Conservation (phyloP, 495 filamentous ascomycete genomes). For the Aspergillus conjunctus region DNA sequence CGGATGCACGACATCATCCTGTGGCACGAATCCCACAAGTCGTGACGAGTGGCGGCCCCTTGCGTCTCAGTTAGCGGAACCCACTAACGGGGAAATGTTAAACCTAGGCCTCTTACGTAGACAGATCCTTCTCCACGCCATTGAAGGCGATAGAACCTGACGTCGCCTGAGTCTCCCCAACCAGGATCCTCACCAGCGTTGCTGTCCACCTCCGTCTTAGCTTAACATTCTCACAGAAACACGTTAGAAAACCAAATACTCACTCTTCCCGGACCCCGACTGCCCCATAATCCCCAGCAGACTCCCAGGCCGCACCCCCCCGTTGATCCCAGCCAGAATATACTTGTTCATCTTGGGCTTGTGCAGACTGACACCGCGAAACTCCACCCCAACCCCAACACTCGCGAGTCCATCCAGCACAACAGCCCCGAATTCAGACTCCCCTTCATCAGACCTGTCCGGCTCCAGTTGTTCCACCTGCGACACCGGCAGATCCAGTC, state of each 20-base stretch:
- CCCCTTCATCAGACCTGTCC: too few species aligned
- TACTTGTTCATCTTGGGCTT: not conserved
- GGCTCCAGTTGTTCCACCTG: too few species aligned
- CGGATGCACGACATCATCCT: slow-evolving; percentile 53
- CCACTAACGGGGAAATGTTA: too few species aligned
- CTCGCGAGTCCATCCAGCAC: too few species aligned
- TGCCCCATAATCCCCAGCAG: not conserved
- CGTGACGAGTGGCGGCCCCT: too few species aligned
- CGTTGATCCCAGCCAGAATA: not conserved
- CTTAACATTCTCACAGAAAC: too few species aligned
- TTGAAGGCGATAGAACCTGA: not conserved
- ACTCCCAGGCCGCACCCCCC: not conserved
- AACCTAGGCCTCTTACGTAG: not conserved
- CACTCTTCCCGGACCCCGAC: slow-evolving; percentile 1
- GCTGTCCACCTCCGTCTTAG: too few species aligned
- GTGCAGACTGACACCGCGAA: too few species aligned
- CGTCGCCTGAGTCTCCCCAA: not conserved
- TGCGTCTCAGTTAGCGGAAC: not conserved
- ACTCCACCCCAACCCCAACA: too few species aligned
- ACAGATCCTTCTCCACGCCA: not conserved
- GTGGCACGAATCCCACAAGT: slow-evolving; percentile 57
- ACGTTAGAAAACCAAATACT: not conserved
- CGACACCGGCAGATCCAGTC: not conserved
- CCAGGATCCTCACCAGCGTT: not conserved
- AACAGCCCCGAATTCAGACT: too few species aligned